phyloP scores from a whole-genome alignment of 169 alveolate species.

The Plasmodium berghei region DNA sequence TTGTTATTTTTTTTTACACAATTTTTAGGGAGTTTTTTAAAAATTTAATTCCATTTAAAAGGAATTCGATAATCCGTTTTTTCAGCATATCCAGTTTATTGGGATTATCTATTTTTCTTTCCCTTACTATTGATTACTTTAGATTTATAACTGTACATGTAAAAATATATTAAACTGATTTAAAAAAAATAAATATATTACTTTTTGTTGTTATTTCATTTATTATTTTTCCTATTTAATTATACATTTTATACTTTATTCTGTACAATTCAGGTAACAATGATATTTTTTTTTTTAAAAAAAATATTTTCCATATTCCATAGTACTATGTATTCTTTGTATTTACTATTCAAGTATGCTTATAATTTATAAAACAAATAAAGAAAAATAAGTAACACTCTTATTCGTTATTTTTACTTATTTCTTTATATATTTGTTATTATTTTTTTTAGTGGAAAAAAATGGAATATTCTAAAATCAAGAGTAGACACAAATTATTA shows the following conservation, averaged over 20 bases:
- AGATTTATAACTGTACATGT: constrained; percentile 48
- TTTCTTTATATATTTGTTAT: not conserved
- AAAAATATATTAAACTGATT: not conserved
- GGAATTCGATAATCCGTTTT: not conserved
- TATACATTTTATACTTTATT: not conserved
- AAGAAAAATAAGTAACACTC: no score
- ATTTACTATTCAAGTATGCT: constrained; percentile 55
- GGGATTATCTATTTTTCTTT: constrained; percentile 54
- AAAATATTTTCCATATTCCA: constrained; percentile 33
- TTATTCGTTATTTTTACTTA: not conserved
- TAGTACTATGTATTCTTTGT: constrained; percentile 51
- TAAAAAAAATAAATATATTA: not conserved
- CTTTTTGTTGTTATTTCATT: not conserved
- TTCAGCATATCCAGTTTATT: constrained; percentile 10
- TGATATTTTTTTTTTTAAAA: constrained; percentile 31
- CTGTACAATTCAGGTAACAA: constrained; percentile 11
- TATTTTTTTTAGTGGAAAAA: constrained; percentile 45
- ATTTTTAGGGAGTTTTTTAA: constrained; percentile 43
- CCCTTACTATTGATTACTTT: constrained; percentile 39
- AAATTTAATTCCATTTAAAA: constrained; percentile 6
- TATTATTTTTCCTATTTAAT: not conserved
- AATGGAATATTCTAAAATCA: constrained; percentile 57
- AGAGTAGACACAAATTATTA: constrained; percentile 70
- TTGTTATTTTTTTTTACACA: not conserved
- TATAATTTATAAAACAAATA: not conserved